phyloP scores from a whole-genome alignment of 495 filamentous ascomycete genomes.

The Podospora didyma region DNA sequence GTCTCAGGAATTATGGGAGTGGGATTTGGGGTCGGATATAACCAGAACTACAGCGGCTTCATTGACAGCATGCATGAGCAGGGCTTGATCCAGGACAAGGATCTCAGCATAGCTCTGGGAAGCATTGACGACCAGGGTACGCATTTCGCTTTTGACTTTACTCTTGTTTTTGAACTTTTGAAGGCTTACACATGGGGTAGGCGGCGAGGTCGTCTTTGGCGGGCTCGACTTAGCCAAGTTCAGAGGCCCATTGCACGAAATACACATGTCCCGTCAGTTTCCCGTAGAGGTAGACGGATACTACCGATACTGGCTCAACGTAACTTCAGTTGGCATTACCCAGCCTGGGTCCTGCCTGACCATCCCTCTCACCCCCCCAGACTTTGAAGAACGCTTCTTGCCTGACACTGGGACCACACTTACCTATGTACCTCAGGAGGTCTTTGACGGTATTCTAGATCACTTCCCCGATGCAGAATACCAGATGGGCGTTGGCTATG shows the following conservation, averaged over 20 bases:
- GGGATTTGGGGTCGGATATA: slow-evolving; percentile 51
- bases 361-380: slow-evolving; percentile 39
- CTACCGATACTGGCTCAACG: slow-evolving; percentile 29
- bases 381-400: slow-evolving; percentile 50
- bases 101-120: slow-evolving; percentile 63
- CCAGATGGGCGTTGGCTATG: slow-evolving; percentile 42
- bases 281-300: slow-evolving; percentile 13
- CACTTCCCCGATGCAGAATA: slow-evolving; percentile 49
- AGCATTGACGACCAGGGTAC: slow-evolving; percentile 18
- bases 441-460: slow-evolving; percentile 54
- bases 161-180: too few relatives aligned
- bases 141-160: too few relatives aligned
- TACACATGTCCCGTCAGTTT: slow-evolving; percentile 14
- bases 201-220: slow-evolving; percentile 79
- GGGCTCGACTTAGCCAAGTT: slow-evolving; percentile 81
- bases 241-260: slow-evolving; percentile 57
- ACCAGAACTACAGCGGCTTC: slow-evolving; percentile 73
- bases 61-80: slow-evolving; percentile 55
- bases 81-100: slow-evolving; percentile 65
- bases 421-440: slow-evolving; percentile 67
- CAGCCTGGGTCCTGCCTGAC: slow-evolving; percentile 32
- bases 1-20: slow-evolving; percentile 63
- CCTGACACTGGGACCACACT: slow-evolving; percentile 79
- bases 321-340: slow-evolving; percentile 48
- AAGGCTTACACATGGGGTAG: too few relatives aligned